Base-by-base conservation (phyloP, 2,329 filamentous ascomycete genomes). In the Fusarium nisikadoi region DNA sequence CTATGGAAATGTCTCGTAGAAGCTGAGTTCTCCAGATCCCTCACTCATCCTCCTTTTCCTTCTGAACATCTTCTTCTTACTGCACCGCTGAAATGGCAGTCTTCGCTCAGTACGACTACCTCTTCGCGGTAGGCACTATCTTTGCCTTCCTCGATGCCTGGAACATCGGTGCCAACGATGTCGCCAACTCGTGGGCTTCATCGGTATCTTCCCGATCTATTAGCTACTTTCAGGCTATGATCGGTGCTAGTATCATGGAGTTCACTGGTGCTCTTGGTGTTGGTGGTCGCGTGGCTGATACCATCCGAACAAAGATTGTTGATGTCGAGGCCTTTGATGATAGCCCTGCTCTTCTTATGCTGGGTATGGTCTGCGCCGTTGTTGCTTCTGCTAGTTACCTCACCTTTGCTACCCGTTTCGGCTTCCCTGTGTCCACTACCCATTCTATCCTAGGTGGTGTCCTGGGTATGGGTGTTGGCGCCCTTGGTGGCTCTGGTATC, bases 111-210 rank as follows among this genome's bases (percentile, higher is more conserved):
- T 91, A 86, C 70, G 86, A 90, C 80, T 91, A 91, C 77, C 83
- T 91, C 68, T 88, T 91, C 72, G 90, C 88, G 74, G 86, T 91
- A 59, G 89, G 87, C 80, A 89, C 87, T 59, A 85, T 91, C 65
- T 92, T 92, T 79, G 88, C 90, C 66, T 88, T 89, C 77, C 86
- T 92, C 43, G 90, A 91, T 78, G 89, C 89, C 58, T 92, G 88
- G 87, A 91, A 91, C 77, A 91, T 90, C 71, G 89, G 88, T 84
- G 79, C 66, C 70, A 77, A 90, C 82, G 92, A 93, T 91, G 91
- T 93, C 66, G 91, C 92, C 80, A 94, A 93, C 84, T 88, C 91
- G 4, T 94, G 90, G 89, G 91, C 91, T n/a, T 92, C 90, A 38
- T 91, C 89, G 71, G 92, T 93, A 65, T 92, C 90, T 3, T 93